Conservation (phyloP, 2,329 filamentous ascomycete genomes). For the Colletotrichum salicis region DNA sequence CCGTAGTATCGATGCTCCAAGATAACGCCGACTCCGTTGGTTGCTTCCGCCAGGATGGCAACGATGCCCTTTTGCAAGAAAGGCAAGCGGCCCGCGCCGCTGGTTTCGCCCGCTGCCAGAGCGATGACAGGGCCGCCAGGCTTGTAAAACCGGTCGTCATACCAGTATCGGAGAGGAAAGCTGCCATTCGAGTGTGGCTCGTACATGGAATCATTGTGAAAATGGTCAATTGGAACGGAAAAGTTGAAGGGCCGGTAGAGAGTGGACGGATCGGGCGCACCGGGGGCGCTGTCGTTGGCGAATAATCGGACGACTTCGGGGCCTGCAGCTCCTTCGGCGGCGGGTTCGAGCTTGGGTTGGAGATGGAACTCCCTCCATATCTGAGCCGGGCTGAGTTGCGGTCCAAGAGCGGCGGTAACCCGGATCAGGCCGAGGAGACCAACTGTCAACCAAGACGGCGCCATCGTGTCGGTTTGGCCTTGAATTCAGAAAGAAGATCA, state of each 20-base stretch:
- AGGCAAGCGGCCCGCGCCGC: constrained; percentile 68
- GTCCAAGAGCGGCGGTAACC: constrained; percentile 18
- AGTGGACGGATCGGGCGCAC: constrained; percentile 14
- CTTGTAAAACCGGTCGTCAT: constrained; percentile 80
- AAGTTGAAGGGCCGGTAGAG: constrained; percentile 53
- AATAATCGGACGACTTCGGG: neutral
- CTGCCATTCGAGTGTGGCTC: constrained; percentile 77
- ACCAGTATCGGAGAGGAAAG: constrained; percentile 84
- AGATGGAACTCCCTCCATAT: constrained; percentile 7
- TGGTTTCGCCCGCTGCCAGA: constrained; percentile 77
- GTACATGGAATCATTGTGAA: constrained; percentile 82
- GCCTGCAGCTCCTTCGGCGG: neutral
- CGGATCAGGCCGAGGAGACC: constrained; percentile 8
- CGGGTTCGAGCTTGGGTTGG: neutral
- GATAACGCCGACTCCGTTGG: constrained; percentile 79
- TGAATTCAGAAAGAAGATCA: no score
- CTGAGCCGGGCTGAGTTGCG: constrained; percentile 23
- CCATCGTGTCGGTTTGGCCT: neutral
- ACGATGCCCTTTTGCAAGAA: constrained; percentile 84
- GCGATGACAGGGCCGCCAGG: constrained; percentile 84
- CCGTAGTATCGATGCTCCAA: constrained; percentile 92
- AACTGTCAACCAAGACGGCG: neutral
- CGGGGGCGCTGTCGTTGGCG: neutral
- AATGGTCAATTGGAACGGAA: constrained; percentile 76
- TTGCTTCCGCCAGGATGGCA: constrained; percentile 75